Base-by-base conservation (phyloP, 1,284 basidiomycete genomes). In the Exsudoporus floridanus region DNA sequence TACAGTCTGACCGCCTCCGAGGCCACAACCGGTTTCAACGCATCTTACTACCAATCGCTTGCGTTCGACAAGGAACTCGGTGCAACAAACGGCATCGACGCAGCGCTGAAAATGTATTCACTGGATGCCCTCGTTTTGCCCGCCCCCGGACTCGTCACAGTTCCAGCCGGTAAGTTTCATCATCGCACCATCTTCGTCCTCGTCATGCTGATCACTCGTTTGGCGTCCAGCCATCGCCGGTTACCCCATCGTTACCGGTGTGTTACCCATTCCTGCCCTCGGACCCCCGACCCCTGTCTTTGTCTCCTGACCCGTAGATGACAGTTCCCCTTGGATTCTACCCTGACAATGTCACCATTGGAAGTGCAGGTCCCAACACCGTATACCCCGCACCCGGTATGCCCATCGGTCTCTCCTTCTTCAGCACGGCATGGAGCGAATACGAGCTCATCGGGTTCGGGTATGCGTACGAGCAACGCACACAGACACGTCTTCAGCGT, bases 401-500 rank as follows among this genome's bases (percentile, higher is more conserved):
- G 7, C 85, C 85, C 0, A 80, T 86, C 43, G 85, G 85, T 0
- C 67, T 88, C 3, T 79, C 80, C 0, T 86, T 87, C 68, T 61
- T 86, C 16, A 82, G 83, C 5, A 82, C 80, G 2, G 83, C 83
- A 5, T 86, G 78, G 67, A 80, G 77, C 50, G 85, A 87, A 54
- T 81, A 79, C 52, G 64, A 79, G 28, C 71, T 88, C 30, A 73
- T 88, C 48, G 72, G 77, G 1, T 78, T 80, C 51, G 85, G 77
- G 5, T 85, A 78, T 65, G 84, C 84, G 1, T 87, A 83, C 60
- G 84, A 88, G 60, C 84, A 86, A 60, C 74, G 75, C 56, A 88
- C 85, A 0, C 72, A 79, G 54, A 80, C 77, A 5, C 65, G 85
- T n/a, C 61, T 81, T 34, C 62, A 68, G 49, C 69, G 79, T 50